Evolutionary conservation across 306 rosid species (phyloP).

Genomic region (Boehmeria nivea): DNA sequence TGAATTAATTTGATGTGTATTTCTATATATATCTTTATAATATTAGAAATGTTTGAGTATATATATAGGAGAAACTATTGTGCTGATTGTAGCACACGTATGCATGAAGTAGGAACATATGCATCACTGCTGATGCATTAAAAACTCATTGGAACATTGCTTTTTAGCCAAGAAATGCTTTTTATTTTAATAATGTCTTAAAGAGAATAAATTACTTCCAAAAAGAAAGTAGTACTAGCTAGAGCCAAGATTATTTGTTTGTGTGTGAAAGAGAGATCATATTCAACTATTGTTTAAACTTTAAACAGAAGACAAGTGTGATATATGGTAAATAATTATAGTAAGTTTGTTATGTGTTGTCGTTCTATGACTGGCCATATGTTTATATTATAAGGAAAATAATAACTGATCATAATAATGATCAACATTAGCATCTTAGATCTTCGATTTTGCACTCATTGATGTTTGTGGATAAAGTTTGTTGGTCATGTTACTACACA

Average conservation of each 20-base stretch:
- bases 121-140: conserved; percentile 19
- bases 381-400: conserved; percentile 11
- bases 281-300: conserved; percentile 12
- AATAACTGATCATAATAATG: conserved; percentile 27
- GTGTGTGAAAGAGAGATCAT: neutral
- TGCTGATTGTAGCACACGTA: conserved; percentile 16
- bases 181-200: neutral
- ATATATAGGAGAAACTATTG: neutral
- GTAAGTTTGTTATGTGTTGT: conserved; percentile 16
- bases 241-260: no score
- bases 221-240: neutral
- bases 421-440: conserved; percentile 17
- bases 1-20: neutral
- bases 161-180: conserved; percentile 9
- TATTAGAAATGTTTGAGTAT: neutral
- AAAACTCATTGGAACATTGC: neutral
- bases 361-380: conserved; percentile 16
- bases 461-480: conserved; percentile 8
- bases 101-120: conserved; percentile 25
- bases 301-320: conserved; percentile 42
- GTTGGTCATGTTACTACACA: conserved; percentile 16
- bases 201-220: neutral
- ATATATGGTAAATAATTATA: conserved; percentile 16
- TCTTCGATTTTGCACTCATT: conserved; percentile 21
- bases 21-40: neutral